Evolutionary conservation across 805 yeast species (phyloP), one percentile per base, ranked within the genome.

Genomic region (Candida dendrica): DNA sequence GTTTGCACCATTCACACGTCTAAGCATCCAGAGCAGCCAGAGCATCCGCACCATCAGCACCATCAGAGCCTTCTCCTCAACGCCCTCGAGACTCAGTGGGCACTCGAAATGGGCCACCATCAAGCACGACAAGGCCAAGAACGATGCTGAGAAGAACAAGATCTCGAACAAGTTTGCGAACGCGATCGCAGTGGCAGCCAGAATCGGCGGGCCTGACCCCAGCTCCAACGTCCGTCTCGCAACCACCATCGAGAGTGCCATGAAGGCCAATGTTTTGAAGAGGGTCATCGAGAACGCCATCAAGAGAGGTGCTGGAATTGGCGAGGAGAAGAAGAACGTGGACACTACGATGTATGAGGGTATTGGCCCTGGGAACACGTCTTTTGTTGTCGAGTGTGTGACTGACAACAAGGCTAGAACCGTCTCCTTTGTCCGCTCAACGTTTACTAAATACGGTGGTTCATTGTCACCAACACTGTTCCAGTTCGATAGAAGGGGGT

Each of bases 41-140:
- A 24, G 10, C 7, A 8, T 24, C n/a, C n/a, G 13, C 30, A 27
- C 13, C 9, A 10, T 27, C 29, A 5, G 3, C 30, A 26, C 39
- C 13, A 16, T 16, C 1, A 36, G 43, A 31, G 9, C 17, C 15
- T 37, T 43, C 14, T 26, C 18, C 10, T 32, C 44, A 0, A 24
- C 43, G 1, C 10, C 40, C 4, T 3, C 17, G 13, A 7, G 37
- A 1, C 40, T 42, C 4, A 65, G 69, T 4, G 98, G 98, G 1
- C 98, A 91, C 61, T 83, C 87, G 31, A 91, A 90, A 63, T 91
- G 98, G 98, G 86, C 95, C 35, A 87, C 85, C 38, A 91, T 93
- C 51, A 84, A 89, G 57, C 97, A 89, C 58, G 93, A 85, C 58
- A 91, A 91, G 64, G 95, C 95, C 42, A 86, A 87, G 48, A 88